These are phyloP conservation scores for Hypoxylon sp. DNA, from an alignment of 2,329 filamentous ascomycete genomes.

Conservation along the genomic window DNA sequence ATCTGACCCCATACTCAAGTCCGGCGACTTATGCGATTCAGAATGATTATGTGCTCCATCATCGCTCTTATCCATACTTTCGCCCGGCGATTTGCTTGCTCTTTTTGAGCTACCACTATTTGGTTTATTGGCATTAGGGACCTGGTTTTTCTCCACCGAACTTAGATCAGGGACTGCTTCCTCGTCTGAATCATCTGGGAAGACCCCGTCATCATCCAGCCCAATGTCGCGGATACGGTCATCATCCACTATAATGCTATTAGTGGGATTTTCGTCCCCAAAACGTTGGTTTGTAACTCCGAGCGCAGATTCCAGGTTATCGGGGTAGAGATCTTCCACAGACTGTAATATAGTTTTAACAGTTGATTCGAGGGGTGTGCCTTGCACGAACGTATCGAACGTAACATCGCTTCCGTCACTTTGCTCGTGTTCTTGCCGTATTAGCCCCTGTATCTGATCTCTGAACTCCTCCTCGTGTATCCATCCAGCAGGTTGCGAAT, in stretches of 20 bases:
- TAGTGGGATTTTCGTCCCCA: conserved; percentile 54
- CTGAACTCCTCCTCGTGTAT: conserved; percentile 91
- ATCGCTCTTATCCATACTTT: not conserved
- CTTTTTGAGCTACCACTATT: conserved; percentile 7
- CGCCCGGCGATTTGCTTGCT: conserved; percentile 8
- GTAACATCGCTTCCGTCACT: conserved; percentile 61
- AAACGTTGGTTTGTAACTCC: conserved; percentile 56
- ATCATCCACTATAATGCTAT: conserved; percentile 76
- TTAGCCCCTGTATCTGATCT: conserved; percentile 74
- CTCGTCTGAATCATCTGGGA: conserved; percentile 68
- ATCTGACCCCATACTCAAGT: conserved; percentile 13
- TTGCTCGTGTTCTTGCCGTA: conserved; percentile 73
- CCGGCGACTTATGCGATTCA: not conserved
- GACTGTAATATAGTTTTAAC: conserved; percentile 87
- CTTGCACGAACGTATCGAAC: conserved; percentile 77
- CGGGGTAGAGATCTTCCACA: conserved; percentile 87
- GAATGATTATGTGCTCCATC: not conserved
- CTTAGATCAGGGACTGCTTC: conserved; percentile 53
- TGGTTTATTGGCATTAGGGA: conserved; percentile 13
- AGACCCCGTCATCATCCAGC: conserved; percentile 65
- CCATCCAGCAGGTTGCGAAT: conserved; percentile 84
- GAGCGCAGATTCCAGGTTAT: conserved; percentile 69
- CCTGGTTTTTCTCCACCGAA: conserved; percentile 18
- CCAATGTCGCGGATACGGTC: conserved; percentile 64
- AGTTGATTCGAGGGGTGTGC: conserved; percentile 65